Evolutionary conservation across 768 basidiomycete genomes (phyloP).

Genomic region (Dioszegia crocea): DNA sequence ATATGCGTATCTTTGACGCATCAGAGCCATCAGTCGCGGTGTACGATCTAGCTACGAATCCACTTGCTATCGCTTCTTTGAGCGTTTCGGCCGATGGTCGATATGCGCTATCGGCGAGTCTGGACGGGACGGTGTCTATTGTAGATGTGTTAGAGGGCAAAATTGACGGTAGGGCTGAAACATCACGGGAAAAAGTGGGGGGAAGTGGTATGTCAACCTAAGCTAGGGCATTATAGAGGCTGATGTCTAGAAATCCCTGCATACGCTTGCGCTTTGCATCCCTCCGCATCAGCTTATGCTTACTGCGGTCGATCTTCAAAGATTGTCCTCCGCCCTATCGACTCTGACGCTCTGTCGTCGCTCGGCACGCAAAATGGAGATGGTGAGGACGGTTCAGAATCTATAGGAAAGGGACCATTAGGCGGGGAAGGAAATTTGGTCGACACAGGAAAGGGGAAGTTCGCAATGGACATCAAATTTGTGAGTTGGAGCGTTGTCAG

Average conservation of each 20-base stretch:
- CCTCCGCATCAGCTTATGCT: constrained; percentile 50
- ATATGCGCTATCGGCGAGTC: constrained; percentile 68
- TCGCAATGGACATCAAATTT: constrained; percentile 49
- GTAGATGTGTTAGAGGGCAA: constrained; percentile 67
- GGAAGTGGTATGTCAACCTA: constrained; percentile 68
- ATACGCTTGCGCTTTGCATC: constrained; percentile 79
- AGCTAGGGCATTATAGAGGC: too few relatives aligned
- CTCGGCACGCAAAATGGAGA: constrained; percentile 15
- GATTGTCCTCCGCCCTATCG: constrained; percentile 28
- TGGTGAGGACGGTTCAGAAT: constrained; percentile 1
- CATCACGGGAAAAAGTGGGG: constrained; percentile 61
- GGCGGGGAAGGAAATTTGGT: constrained; percentile 40
- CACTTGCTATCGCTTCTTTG: constrained; percentile 77
- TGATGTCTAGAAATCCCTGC: constrained; percentile 57
- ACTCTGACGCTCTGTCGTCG: constrained; percentile 2
- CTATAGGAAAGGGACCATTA: constrained; percentile 13
- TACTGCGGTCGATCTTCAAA: constrained; percentile 46
- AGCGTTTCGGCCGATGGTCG: constrained; percentile 64
- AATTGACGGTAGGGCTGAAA: constrained; percentile 65
- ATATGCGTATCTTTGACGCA: constrained; percentile 39
- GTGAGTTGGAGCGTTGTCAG: constrained; percentile 56
- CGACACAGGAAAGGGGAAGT: constrained; percentile 49
- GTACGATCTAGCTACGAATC: constrained; percentile 65
- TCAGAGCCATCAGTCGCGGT: constrained; percentile 56
- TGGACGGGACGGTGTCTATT: constrained; percentile 75